These are phyloP conservation scores for Candolleomyces aberdarensis DNA, from an alignment of 768 basidiomycete genomes.

Conservation along the genomic window DNA sequence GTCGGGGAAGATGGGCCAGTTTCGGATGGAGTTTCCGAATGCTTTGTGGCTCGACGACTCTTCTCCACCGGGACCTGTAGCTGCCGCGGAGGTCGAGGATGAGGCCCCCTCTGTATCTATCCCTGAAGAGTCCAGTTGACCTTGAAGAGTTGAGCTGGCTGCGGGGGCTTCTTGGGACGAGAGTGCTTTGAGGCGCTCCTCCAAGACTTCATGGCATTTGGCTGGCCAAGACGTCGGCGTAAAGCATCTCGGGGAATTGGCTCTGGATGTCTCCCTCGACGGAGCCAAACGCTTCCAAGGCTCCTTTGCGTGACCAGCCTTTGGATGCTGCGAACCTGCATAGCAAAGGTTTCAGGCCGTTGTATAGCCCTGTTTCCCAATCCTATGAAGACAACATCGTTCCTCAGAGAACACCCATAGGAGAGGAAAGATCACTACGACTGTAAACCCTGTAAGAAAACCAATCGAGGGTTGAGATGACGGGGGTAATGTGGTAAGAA, in stretches of 20 bases:
- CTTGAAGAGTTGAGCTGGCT: slow-evolving; percentile 16
- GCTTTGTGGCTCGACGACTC: slow-evolving; percentile 30
- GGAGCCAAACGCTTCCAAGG: slow-evolving; percentile 46
- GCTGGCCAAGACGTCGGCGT: slow-evolving; percentile 61
- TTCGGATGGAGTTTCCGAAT: slow-evolving; percentile 58
- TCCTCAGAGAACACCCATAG: too few relatives aligned
- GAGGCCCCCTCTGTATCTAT: slow-evolving; percentile 7
- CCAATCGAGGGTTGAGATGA: too few relatives aligned
- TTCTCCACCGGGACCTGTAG: background rate
- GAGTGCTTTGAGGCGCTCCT: slow-evolving; percentile 31
- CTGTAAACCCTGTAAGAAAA: too few relatives aligned
- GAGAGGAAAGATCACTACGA: background rate
- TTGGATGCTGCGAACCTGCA: slow-evolving; percentile 34
- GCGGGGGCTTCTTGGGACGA: slow-evolving; percentile 15
- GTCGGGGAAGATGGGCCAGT: slow-evolving; percentile 70
- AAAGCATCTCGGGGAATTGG: slow-evolving; percentile 56
- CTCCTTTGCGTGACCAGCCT: slow-evolving; percentile 48
- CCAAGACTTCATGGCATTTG: slow-evolving; percentile 38
- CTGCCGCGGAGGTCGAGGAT: slow-evolving; percentile 15
- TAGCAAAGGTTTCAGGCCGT: slow-evolving; percentile 52
- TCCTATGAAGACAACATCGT: slow-evolving; percentile 36
- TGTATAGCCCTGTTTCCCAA: slow-evolving; percentile 70
- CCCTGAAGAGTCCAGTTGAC: slow-evolving; percentile 9
- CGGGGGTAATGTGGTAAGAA: too few relatives aligned
- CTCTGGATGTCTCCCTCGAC: slow-evolving; percentile 58